Evolutionary conservation across 1,139 yeast genomes (phyloP), one percentile per base, ranked within the genome.

Genomic region (Yamadazyma spencermartinsiae): DNA sequence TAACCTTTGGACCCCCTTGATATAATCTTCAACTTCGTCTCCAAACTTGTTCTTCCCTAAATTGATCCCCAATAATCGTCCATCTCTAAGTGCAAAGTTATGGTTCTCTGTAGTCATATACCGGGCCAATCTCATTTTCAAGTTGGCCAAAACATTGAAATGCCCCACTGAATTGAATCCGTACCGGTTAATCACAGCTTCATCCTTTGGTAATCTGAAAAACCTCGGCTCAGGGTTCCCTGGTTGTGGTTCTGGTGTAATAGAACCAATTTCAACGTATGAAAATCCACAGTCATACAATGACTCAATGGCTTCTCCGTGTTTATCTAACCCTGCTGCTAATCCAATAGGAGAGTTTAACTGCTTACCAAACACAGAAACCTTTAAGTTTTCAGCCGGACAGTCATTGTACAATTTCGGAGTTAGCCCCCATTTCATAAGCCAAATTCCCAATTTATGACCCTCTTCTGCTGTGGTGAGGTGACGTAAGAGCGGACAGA

Each of bases 111-210:
- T 61, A 27, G 53, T 56, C 40, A 72, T 49, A 28, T 66, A 68
- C 38, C 63, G 65, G 33, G 68, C 67, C 41, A 84, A 73, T 50
- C 98, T 76, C 36, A 76, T 54, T 48, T 80, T 76, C 50, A 90
- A 71, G 16, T 81, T 73, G 2, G 80, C 80, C 42, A 82, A 66
- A 20, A 89, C 96, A 26, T 67, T 74, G 51, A 79, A 77, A 57
- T 90, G 97, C 26, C 98, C 98, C 35, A 79, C 75, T 3, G 97
- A 88, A 57, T 92, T 90, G 74, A 92, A 90, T 1, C 98, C 98
- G 56, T 90, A 90, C 45, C 98, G 73, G 64, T 90, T 90, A 51
- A 90, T 88, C 31, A 89, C 96, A 2, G 97, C 97, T 39, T 79
- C 84, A 58, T 92, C 98, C 46, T 79, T 70, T 8, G 86, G 81